Conservation (phyloP, 495 filamentous ascomycete species). For the Lasiosphaeria miniovina region DNA sequence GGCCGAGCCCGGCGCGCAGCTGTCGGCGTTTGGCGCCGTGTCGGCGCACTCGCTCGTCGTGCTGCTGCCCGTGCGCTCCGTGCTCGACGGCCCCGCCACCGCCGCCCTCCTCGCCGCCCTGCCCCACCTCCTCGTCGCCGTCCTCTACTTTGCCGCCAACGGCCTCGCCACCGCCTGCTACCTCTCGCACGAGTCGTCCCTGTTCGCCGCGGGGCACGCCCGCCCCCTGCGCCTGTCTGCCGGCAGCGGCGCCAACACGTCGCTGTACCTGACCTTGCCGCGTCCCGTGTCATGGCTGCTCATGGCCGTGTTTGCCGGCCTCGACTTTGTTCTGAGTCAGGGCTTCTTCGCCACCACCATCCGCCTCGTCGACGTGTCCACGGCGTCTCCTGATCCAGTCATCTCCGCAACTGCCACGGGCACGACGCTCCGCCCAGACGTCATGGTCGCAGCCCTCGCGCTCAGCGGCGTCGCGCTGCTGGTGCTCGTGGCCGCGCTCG, state of each 20-base stretch:
- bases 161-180: slow-evolving; percentile 37
- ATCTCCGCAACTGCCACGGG: background rate
- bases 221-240: slow-evolving; percentile 37
- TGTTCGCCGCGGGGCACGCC: slow-evolving; percentile 29
- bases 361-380: slow-evolving; percentile 5
- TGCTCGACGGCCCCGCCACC: slow-evolving; percentile 12
- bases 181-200: slow-evolving; percentile 43
- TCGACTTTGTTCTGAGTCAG: slow-evolving; percentile 39
- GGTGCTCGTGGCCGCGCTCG: slow-evolving; percentile 33
- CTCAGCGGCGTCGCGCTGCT: slow-evolving; percentile 36
- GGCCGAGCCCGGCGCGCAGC: slow-evolving; percentile 15
- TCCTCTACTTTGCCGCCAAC: slow-evolving; percentile 42
- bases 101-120: slow-evolving; percentile 32
- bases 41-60: slow-evolving; percentile 25
- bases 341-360: slow-evolving; percentile 28
- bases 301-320: slow-evolving; percentile 30
- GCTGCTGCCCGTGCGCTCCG: slow-evolving; percentile 5
- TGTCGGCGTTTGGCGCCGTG: slow-evolving; percentile 32
- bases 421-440: background rate
- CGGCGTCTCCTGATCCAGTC: background rate
- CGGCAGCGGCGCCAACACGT: slow-evolving; percentile 29
- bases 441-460: slow-evolving; percentile 20
- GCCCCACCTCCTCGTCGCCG: slow-evolving; percentile 40
- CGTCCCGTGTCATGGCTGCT: slow-evolving; percentile 38
- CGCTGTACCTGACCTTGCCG: slow-evolving; percentile 42